phyloP scores from a whole-genome alignment of 2,329 filamentous ascomycete genomes.

The Neofusicoccum parvum region DNA sequence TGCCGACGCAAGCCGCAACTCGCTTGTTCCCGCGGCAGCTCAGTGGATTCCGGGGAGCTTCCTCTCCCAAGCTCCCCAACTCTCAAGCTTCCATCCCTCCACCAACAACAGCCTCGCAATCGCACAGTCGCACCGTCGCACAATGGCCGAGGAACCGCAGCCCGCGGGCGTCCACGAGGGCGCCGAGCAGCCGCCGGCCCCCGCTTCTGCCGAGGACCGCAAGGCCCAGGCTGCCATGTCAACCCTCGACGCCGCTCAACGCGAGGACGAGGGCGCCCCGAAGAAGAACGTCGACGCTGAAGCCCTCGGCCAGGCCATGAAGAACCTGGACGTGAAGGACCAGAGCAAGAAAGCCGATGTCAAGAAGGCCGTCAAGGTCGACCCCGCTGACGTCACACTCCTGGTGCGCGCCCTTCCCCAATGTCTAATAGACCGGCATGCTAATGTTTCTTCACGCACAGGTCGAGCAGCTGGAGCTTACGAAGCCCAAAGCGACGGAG shows the following conservation, averaged over 20 bases:
- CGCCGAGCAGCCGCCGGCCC: constrained; percentile 50
- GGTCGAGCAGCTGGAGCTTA: constrained; percentile 72
- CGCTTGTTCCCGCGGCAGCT: background rate
- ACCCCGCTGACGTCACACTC: constrained; percentile 69
- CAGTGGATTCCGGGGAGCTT: background rate
- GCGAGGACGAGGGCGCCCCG: constrained; percentile 48
- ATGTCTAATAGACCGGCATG: constrained; percentile 34
- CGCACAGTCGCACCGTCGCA: constrained; percentile 11
- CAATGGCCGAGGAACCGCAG: constrained; percentile 65
- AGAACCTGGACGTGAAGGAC: constrained; percentile 56
- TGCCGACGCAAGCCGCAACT: constrained; percentile 2
- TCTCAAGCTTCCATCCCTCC: constrained; percentile 9
- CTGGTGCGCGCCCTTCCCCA: constrained; percentile 50
- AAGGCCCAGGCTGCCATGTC: constrained; percentile 75
- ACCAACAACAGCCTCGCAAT: constrained; percentile 16
- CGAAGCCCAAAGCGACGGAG: constrained; percentile 73
- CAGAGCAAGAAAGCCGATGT: constrained; percentile 51
- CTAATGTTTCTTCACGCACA: constrained; percentile 30
- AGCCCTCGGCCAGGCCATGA: constrained; percentile 72
- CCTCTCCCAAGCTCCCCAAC: constrained; percentile 19
- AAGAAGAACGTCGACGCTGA: constrained; percentile 68
- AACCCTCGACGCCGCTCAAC: constrained; percentile 62
- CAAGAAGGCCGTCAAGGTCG: constrained; percentile 67
- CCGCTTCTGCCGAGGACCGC: constrained; percentile 67
- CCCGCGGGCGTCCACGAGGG: constrained; percentile 62